Conservation (phyloP, 176 grass and related monocot species). For the Calamus simplicifolius region DNA sequence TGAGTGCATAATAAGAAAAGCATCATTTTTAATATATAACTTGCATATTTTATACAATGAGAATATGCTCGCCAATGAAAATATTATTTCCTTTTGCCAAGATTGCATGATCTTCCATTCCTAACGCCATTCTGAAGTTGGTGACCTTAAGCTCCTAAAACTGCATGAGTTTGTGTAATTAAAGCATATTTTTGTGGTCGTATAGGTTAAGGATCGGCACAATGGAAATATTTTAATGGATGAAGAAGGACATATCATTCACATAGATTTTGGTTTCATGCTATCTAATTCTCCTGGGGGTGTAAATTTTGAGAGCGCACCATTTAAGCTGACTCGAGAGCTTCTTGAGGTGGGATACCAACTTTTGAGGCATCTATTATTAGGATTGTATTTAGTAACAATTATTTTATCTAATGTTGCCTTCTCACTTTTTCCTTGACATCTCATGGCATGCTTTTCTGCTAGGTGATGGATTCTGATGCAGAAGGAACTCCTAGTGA, state of each 20-base stretch:
- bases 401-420: no score
- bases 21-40: no score
- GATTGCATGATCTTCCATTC: no score
- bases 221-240: constrained; percentile 97
- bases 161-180: no score
- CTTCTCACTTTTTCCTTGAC: no score
- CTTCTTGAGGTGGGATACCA: constrained; percentile 93
- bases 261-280: constrained; percentile 99
- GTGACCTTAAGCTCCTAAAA: no score
- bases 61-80: no score
- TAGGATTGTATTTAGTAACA: constrained; percentile 7
- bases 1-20: no score
- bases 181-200: neutral
- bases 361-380: neutral
- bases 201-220: constrained; percentile 86
- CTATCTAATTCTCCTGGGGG: constrained; percentile 96
- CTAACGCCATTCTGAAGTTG: no score
- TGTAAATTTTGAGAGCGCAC: constrained; percentile 97
- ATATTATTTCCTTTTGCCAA: no score
- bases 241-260: constrained; percentile 99
- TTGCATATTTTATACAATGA: no score
- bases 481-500: constrained; percentile 94
- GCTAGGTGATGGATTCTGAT: constrained; percentile 99
- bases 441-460: constrained; percentile 14
- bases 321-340: constrained; percentile 95